Percentiles rank a stretch among this genome's conserved stretches.
phyloP scores from a whole-genome alignment of 2,329 filamentous ascomycete genomes.

The Stenocarpella maydis region DNA sequence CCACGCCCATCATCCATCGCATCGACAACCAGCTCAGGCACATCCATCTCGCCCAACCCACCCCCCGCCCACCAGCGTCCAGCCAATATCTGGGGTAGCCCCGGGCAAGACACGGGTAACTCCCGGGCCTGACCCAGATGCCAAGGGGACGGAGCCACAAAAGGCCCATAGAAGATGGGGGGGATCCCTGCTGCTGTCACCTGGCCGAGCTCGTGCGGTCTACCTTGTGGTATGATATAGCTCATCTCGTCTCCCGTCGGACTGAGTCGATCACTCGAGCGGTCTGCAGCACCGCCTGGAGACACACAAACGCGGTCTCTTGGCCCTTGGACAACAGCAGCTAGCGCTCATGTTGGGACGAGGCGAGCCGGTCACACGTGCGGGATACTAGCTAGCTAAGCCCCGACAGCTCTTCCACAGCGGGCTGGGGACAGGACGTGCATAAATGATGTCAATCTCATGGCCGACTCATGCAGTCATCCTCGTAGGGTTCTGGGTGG shows the following conservation, averaged over 20 bases:
- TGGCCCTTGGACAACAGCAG: background rate
- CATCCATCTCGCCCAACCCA: background rate
- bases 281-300: background rate
- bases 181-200: slow-evolving; percentile 17
- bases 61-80: background rate
- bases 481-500: slow-evolving; percentile 3
- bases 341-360: background rate
- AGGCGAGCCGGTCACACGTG: background rate
- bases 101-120: slow-evolving; percentile 6
- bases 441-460: slow-evolving; percentile 19
- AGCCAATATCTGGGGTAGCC: slow-evolving; percentile 18
- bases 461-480: slow-evolving; percentile 24
- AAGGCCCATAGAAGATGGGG: slow-evolving; percentile 11
- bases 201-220: slow-evolving; percentile 22
- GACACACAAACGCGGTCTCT: background rate
- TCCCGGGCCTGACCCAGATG: slow-evolving; percentile 15
- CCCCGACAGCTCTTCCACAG: no score
- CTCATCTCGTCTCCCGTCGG: slow-evolving; percentile 19
- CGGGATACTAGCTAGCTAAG: no score
- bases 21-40: background rate
- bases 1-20: background rate
- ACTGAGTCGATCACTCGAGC: background rate
- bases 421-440: background rate
- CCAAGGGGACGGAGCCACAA: slow-evolving; percentile 3
- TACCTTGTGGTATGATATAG: background rate